Evolutionary conservation across 805 yeast species (phyloP), one percentile per base, ranked within the genome.

Genomic region (Metschnikowia chrysomelidarum): DNA sequence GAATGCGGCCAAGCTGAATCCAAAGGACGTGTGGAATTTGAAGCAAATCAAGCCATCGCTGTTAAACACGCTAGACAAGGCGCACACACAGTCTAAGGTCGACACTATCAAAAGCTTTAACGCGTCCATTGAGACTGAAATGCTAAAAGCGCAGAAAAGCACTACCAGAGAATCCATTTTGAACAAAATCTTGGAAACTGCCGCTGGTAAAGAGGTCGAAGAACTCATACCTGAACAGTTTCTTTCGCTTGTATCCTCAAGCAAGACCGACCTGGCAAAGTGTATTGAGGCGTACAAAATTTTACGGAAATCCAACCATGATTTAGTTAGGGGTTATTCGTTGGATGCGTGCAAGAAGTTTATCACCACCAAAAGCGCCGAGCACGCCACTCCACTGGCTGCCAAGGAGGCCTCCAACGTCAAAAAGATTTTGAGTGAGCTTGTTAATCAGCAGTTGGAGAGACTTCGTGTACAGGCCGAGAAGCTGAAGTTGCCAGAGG

Each of bases 11-110:
- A 67, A 63, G 39, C 67, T 62, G 31, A 68, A 73, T 51, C 88
- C 88, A 24, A 65, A 65, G 51, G 69, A 63, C 34, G 73, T 71
- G 49, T 82, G 80, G 81, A 63, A 67, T 38, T 62, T 62, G 50
- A 57, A 60, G 40, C 64, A 63, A 41, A 76, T 56, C 56, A 64
- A 64, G 45, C 71, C 70, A 10, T 47, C 50, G 29, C 53, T 69
- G 7, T 58, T 67, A 40, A 54, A 66, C 43, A 47, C 62, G 10
- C 36, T 60, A 34, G 46, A 44, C 15, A 32, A 24, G 21, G 27
- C 44, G 27, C 30, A 31, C 13, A 36, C 45, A 26, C 34, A 36
- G 12, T 29, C 41, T 15, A 49, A 44, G 21, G 37, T 38, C 16
- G 35, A 41, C 12, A 38, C 55, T 5, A 49, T 58, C 27, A 47